Evolutionary conservation across 441 rosid species (phyloP), one percentile per base, ranked within the genome.

Genomic region (Kokia cookei): DNA sequence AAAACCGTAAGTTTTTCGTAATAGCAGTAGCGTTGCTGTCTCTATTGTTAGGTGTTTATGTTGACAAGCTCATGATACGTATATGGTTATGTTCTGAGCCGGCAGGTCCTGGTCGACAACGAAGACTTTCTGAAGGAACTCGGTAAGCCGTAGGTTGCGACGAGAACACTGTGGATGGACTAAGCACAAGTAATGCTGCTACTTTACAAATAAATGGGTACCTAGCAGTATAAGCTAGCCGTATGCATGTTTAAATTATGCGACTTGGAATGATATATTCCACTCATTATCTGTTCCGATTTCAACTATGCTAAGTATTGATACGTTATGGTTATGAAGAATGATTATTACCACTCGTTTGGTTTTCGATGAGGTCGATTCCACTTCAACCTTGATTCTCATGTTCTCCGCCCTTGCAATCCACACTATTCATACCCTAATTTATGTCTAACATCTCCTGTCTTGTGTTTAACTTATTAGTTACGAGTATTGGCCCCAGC

Each of bases 121-220:
- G 86, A 89, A 84, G 97, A 93, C 82, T 93, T 96, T 81, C 90
- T 89, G 12, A 93, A 86, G 89, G 97, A 96, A 77, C 90, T 96
- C 79, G 78, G 42, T 67, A 79, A 79, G 50, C 60, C 42, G 73
- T 1, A 24, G 61, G 57, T 51, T 14, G 22, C 9, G 11, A 15
- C 40, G 7, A 37, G 40, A 37, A 37, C 40, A n/a, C 68, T 12
- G 1, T 65, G 69, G 32, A 43, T 65, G 54, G 27, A 9, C 43
- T 63, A 9, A 63, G 26, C 48, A n/a, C n/a, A 19, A 5, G 37
- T 12, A 40, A 17, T 17, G 13, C 57, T 57, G 6, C 32, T 66
- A 40, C 12, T 35, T 35, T 6, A 70, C 75, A 76, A 81, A 77
- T 75, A 79, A 77, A 72, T 17, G 19, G 6, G 58, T 27, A 15